Percentiles rank a stretch among this genome's conserved stretches.
Evolutionary conservation across 2,329 filamentous ascomycete species (phyloP).

Genomic region (Dichotomopilus funicola): DNA sequence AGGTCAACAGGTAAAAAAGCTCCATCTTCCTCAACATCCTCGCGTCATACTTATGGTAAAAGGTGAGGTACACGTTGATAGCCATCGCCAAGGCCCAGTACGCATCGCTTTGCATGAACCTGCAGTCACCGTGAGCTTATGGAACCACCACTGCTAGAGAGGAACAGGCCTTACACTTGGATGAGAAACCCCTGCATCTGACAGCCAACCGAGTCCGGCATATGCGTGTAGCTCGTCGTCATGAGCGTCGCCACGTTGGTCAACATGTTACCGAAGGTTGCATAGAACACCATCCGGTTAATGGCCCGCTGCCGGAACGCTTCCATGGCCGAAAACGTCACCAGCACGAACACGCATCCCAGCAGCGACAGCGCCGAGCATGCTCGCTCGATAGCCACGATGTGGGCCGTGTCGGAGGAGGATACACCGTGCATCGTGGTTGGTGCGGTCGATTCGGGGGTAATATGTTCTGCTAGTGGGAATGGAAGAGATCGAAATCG

Average conservation of each 20-base stretch:
- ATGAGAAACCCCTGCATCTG: constrained; percentile 73
- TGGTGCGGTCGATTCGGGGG: neutral
- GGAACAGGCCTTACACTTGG: constrained; percentile 58
- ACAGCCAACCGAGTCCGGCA: constrained; percentile 48
- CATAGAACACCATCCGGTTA: constrained; percentile 78
- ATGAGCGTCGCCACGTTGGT: constrained; percentile 72
- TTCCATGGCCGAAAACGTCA: constrained; percentile 59
- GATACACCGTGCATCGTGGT: constrained; percentile 35
- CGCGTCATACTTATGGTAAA: constrained; percentile 67
- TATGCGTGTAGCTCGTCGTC: constrained; percentile 51
- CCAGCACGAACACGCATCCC: constrained; percentile 65
- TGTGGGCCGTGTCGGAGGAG: constrained; percentile 31
- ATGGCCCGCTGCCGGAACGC: constrained; percentile 71
- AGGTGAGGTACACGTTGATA: constrained; percentile 74
- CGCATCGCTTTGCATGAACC: constrained; percentile 71
- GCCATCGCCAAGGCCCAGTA: constrained; percentile 78
- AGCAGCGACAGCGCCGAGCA: constrained; percentile 65
- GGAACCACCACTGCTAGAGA: neutral
- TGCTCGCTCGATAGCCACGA: constrained; percentile 59
- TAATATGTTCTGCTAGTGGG: too few relatives aligned
- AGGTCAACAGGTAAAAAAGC: constrained; percentile 59
- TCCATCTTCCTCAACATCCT: constrained; percentile 62
- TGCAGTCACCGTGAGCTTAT: constrained; percentile 29
- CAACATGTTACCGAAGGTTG: constrained; percentile 74
- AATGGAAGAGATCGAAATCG: neutral